Conservation (phyloP, 306 rosid species). For the Ceratonia siliqua region DNA sequence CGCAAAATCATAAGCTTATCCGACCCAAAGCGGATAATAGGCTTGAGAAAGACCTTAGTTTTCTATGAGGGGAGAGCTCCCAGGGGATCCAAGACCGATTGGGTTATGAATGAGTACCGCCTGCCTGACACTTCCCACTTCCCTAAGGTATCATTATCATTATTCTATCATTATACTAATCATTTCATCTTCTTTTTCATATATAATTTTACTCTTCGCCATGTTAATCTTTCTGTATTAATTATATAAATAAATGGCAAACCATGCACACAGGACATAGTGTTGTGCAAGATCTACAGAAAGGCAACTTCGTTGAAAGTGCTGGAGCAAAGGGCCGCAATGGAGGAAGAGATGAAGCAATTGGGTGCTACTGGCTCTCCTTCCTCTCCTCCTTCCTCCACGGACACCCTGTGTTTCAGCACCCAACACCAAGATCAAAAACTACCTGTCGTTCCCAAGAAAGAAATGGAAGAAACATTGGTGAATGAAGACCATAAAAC, state of each 20-base stretch:
- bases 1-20: conserved; percentile 69
- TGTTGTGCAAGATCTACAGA: conserved; percentile 84
- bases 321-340: conserved; percentile 82
- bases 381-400: conserved; percentile 58
- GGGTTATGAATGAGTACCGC: conserved; percentile 99
- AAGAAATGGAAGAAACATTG: conserved; percentile 49
- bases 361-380: conserved; percentile 50
- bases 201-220: no score
- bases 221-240: no score
- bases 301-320: conserved; percentile 98
- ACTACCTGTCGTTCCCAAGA: conserved; percentile 41
- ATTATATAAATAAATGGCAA: no score
- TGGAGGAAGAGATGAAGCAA: conserved; percentile 69
- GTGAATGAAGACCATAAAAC: no score
- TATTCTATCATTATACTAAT: no score
- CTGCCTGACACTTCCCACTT: conserved; percentile 63
- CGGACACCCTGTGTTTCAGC: conserved; percentile 53
- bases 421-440: conserved; percentile 41
- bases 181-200: no score
- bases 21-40: conserved; percentile 69
- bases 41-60: conserved; percentile 86
- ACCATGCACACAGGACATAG: conserved; percentile 63
- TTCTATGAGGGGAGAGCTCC: conserved; percentile 92
- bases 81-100: conserved; percentile 81
- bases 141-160: conserved; percentile 76